These are phyloP conservation scores for Lodderomyces theae DNA, from an alignment of 1,139 yeast genomes.

Conservation along the genomic window DNA sequence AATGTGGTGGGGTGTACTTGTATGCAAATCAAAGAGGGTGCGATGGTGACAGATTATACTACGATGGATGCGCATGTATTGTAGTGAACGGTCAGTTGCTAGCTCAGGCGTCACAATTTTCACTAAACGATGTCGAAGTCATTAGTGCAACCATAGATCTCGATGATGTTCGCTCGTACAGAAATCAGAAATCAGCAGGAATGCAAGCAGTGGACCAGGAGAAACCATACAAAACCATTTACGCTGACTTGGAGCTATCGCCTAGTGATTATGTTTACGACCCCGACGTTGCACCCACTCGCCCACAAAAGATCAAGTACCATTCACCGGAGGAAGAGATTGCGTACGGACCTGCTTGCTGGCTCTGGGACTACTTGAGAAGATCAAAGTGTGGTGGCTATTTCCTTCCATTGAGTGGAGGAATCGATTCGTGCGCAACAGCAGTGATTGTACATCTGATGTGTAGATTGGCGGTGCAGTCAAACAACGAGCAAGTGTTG, in stretches of 20 bases:
- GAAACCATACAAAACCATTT: conserved; percentile 58
- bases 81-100: conserved; percentile 87
- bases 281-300: conserved; percentile 62
- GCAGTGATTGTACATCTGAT: conserved; percentile 91
- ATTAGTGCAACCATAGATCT: conserved; percentile 89
- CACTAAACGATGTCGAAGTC: conserved; percentile 88
- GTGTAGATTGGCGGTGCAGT: conserved; percentile 80
- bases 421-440: conserved; percentile 97
- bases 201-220: conserved; percentile 61
- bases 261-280: conserved; percentile 59
- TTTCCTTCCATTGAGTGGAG: conserved; percentile 92
- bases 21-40: conserved; percentile 97
- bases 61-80: conserved; percentile 95
- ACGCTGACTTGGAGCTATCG: conserved; percentile 60
- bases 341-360: conserved; percentile 97
- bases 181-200: conserved; percentile 76
- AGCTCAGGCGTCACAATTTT: conserved; percentile 91
- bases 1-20: conserved; percentile 93
- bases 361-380: conserved; percentile 97
- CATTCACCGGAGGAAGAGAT: conserved; percentile 93
- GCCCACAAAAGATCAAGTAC: conserved; percentile 48
- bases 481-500: conserved; percentile 64
- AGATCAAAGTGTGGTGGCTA: conserved; percentile 88
- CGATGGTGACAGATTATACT: conserved; percentile 94
- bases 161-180: conserved; percentile 83